phyloP scores from a whole-genome alignment of 1,284 basidiomycete genomes.

The Hymenochaete sp. region DNA sequence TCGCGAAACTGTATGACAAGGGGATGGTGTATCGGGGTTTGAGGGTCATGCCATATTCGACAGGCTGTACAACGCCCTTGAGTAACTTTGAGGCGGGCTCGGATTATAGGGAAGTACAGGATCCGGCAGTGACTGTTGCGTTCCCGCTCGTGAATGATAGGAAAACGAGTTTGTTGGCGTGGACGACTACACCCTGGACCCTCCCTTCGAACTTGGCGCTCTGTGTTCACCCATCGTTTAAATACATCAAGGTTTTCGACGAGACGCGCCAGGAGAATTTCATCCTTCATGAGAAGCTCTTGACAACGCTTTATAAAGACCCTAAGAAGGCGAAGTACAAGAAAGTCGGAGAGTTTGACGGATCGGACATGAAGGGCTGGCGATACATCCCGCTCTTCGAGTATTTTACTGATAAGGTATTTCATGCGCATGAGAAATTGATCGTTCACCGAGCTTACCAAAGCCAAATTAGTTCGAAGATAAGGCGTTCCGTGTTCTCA shows the following conservation, averaged over 20 bases:
- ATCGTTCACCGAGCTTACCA: neutral
- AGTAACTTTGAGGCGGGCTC: slow-evolving; percentile 97
- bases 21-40: slow-evolving; percentile 92
- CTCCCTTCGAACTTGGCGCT: slow-evolving; percentile 92
- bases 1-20: slow-evolving; percentile 87
- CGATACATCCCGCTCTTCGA: slow-evolving; percentile 94
- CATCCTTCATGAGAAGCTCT: slow-evolving; percentile 85
- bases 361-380: slow-evolving; percentile 93
- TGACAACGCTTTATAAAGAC: slow-evolving; percentile 92
- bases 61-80: slow-evolving; percentile 90
- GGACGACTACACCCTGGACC: slow-evolving; percentile 99
- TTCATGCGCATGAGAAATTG: slow-evolving; percentile 8
- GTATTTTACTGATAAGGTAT: slow-evolving; percentile 89
- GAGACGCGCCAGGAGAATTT: slow-evolving; percentile 83
- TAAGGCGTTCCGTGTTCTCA: slow-evolving; percentile 83
- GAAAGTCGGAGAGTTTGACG: slow-evolving; percentile 81
- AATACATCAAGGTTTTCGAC: slow-evolving; percentile 97
- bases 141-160: slow-evolving; percentile 94
- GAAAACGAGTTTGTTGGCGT: slow-evolving; percentile 85
- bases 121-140: slow-evolving; percentile 91
- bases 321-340: slow-evolving; percentile 97
- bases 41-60: slow-evolving; percentile 98
- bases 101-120: slow-evolving; percentile 90
- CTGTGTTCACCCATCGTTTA: slow-evolving; percentile 94
- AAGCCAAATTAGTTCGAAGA: slow-evolving; percentile 65